A percentile compares a stretch with the other conserved stretches of the same genome.
Conservation (phyloP, 352 stramenopile species). For the Thalassiosira hispida region DNA sequence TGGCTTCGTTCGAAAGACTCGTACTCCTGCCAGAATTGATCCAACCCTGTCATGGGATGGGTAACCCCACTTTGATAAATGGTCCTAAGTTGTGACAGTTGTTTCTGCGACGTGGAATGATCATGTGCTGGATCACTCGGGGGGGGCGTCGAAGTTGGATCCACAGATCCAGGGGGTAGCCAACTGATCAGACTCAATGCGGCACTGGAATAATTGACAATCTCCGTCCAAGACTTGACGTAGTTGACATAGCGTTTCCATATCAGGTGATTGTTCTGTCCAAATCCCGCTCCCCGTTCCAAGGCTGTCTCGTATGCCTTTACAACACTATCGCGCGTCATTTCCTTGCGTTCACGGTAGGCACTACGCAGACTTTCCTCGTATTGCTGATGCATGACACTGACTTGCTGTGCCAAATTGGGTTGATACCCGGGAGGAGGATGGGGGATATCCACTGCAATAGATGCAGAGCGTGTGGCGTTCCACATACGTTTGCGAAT, state of each 20-base stretch:
- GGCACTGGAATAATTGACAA: neutral
- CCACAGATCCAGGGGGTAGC: neutral
- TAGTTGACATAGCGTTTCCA: conserved; percentile 77
- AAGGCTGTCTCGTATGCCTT: conserved; percentile 73
- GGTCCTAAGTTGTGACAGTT: conserved; percentile 65
- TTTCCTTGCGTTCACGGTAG: conserved; percentile 35
- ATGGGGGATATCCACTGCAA: conserved; percentile 5
- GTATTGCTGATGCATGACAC: conserved; percentile 41
- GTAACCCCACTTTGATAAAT: conserved; percentile 75
- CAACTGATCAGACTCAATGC: neutral
- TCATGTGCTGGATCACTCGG: conserved; percentile 41
- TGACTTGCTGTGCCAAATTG: conserved; percentile 4
- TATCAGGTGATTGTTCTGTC: conserved; percentile 73
- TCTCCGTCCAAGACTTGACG: conserved; percentile 57
- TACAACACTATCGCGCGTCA: conserved; percentile 37
- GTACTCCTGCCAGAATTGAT: conserved; percentile 83
- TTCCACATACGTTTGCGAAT: conserved; percentile 62
- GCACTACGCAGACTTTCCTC: conserved; percentile 28
- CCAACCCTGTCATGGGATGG: conserved; percentile 79
- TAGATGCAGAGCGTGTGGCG: conserved; percentile 37
- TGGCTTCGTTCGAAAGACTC: conserved; percentile 75
- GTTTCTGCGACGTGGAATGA: conserved; percentile 53
- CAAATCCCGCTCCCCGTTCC: conserved; percentile 55
- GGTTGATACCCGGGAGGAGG: conserved; percentile 36
- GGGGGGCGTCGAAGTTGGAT: neutral